These are phyloP conservation scores for Candida vaughaniae DNA, from an alignment of 805 yeast genomes.

Conservation along the genomic window DNA sequence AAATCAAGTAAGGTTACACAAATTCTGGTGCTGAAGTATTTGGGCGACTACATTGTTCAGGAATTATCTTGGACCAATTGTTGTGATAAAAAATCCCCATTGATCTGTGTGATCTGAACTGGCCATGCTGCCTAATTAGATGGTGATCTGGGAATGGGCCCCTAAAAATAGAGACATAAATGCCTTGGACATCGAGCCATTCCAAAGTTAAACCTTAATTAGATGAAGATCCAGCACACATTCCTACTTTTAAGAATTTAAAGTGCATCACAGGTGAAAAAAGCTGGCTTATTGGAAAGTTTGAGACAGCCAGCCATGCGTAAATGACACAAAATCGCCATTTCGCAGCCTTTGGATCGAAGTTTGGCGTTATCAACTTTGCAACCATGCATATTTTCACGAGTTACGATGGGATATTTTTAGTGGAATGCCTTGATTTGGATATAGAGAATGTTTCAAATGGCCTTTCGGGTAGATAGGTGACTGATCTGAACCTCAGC, in stretches of 20 bases:
- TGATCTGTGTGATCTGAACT: no score
- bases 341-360: slow-evolving; percentile 4
- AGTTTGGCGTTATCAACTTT: neutral
- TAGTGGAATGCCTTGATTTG: neutral
- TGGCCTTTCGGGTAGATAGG: neutral
- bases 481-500: neutral
- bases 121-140: no score
- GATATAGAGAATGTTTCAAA: neutral
- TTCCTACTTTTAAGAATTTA: slow-evolving; percentile 1
- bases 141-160: no score
- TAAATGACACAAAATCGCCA: slow-evolving; percentile 6
- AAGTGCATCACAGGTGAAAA: neutral
- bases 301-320: slow-evolving; percentile 6
- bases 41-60: no score
- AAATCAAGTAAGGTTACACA: no score
- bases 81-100: no score
- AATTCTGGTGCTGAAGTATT: no score
- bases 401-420: neutral
- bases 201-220: neutral
- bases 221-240: neutral
- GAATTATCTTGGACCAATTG: no score
- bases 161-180: no score
- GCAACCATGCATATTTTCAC: neutral
- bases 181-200: no score
- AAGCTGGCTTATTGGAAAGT: neutral